Percentiles rank a stretch among this genome's conserved stretches.
Evolutionary conservation across 345 rosid genomes (phyloP).

Genomic region (Aurinia saxatilis): DNA sequence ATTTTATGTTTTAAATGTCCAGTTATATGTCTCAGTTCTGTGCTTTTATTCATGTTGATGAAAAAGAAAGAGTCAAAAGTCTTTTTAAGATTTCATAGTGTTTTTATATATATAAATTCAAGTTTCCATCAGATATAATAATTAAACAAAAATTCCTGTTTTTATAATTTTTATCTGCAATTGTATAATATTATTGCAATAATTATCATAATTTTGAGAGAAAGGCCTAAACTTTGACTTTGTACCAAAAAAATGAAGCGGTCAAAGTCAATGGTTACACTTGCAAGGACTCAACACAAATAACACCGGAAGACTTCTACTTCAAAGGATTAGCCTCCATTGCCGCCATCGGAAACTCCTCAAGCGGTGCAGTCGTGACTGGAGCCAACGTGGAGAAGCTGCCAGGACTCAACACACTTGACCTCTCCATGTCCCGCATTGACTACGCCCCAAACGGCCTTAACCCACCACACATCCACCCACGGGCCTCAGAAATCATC

Average conservation of each 20-base stretch:
- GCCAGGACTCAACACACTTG: slow-evolving; percentile 34
- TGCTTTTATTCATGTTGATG: background rate
- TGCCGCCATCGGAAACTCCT: background rate
- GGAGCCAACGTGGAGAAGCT: slow-evolving; percentile 30
- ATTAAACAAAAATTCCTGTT: too few relatives aligned
- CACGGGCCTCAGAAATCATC: slow-evolving; percentile 46
- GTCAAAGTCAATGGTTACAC: slow-evolving; percentile 30
- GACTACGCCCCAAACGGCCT: slow-evolving; percentile 52
- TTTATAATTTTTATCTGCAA: too few relatives aligned
- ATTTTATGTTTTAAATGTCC: too few relatives aligned
- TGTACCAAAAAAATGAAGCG: background rate
- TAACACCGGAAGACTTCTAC: slow-evolving; percentile 26
- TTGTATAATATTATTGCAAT: too few relatives aligned
- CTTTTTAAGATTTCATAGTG: background rate
- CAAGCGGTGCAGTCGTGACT: slow-evolving; percentile 22
- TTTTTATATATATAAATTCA: background rate
- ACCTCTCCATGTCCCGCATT: slow-evolving; percentile 33
- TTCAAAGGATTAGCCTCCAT: slow-evolving; percentile 20
- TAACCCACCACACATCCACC: slow-evolving; percentile 40
- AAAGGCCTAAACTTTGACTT: background rate
- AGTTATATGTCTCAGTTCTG: too few relatives aligned
- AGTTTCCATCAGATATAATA: too few relatives aligned
- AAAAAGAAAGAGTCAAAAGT: background rate
- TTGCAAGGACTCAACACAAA: slow-evolving; percentile 25
- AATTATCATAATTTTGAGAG: background rate